These are phyloP conservation scores for Lactuca sativa DNA, from an alignment of 129 eudicot genomes.

Conservation along the genomic window DNA sequence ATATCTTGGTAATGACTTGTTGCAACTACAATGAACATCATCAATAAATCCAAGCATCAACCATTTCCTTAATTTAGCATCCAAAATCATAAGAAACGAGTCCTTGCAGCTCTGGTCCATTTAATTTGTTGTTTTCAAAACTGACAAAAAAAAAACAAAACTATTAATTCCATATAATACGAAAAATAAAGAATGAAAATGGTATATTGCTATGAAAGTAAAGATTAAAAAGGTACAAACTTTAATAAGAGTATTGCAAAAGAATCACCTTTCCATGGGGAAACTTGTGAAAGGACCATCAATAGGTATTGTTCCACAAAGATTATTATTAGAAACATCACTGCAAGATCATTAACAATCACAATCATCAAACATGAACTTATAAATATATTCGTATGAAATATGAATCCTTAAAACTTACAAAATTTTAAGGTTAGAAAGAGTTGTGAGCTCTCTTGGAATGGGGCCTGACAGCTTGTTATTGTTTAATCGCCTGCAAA, in stretches of 20 bases:
- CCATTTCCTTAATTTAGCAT: constrained; percentile 38
- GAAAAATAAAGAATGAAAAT: too few relatives aligned
- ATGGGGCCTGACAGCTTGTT: constrained; percentile 81
- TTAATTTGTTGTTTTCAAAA: constrained; percentile 58
- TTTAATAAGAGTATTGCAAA: background rate
- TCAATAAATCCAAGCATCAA: background rate
- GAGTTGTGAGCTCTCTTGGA: constrained; percentile 74
- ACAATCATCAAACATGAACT: background rate
- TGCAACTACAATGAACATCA: constrained; percentile 16
- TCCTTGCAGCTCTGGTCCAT: constrained; percentile 90
- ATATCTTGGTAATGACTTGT: background rate
- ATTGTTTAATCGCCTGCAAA: constrained; percentile 69
- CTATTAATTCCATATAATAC: background rate
- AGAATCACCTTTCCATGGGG: constrained; percentile 58
- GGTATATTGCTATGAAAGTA: background rate
- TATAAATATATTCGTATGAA: background rate
- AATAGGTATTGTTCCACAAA: constrained; percentile 86
- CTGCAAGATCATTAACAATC: constrained; percentile 39
- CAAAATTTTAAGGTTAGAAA: constrained; percentile 77
- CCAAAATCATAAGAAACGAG: constrained; percentile 84
- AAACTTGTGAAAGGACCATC: constrained; percentile 81
- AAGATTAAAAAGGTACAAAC: constrained; percentile 6
- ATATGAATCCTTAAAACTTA: constrained; percentile 35
- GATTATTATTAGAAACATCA: constrained; percentile 71
- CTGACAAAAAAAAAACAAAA: constrained; percentile 33